Percentiles rank a stretch among this genome's conserved stretches.
phyloP scores from a whole-genome alignment of 805 yeast genomes.

The Starmera quercuum region DNA sequence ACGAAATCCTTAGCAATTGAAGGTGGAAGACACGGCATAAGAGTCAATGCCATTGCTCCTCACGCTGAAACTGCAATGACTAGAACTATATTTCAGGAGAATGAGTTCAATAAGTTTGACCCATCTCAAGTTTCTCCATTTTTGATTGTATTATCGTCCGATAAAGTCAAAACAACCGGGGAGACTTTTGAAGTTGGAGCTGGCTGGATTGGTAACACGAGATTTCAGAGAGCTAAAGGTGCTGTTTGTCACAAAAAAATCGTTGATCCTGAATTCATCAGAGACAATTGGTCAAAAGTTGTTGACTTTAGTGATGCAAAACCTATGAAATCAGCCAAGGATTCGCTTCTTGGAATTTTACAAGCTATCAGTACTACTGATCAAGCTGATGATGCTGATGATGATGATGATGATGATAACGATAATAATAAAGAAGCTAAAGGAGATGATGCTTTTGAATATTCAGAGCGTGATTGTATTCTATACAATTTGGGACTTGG shows the following conservation, averaged over 20 bases:
- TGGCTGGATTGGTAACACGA: constrained; percentile 91
- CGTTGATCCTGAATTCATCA: constrained; percentile 60
- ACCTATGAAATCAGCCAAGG: constrained; percentile 55
- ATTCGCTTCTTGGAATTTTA: constrained; percentile 74
- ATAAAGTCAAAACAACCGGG: constrained; percentile 63
- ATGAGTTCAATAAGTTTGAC: constrained; percentile 76
- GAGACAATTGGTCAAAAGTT: constrained; percentile 59
- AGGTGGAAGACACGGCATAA: constrained; percentile 73
- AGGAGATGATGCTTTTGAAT: constrained; percentile 39
- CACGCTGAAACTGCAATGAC: constrained; percentile 99
- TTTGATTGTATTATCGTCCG: constrained; percentile 71
- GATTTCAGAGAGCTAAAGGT: constrained; percentile 94
- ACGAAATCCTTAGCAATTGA: constrained; percentile 84
- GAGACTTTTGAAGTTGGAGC: constrained; percentile 89
- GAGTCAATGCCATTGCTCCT: constrained; percentile 84
- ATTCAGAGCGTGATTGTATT: constrained; percentile 63
- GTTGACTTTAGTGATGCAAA: constrained; percentile 43
- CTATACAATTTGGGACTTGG: constrained; percentile 89
- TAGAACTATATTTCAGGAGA: constrained; percentile 69
- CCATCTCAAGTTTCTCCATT: constrained; percentile 90
- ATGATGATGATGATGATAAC: constrained; percentile 39
- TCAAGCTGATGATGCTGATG: constrained; percentile 34
- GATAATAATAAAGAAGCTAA: constrained; percentile 34
- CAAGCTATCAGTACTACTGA: constrained; percentile 45
- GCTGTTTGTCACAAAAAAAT: constrained; percentile 43